Evolutionary conservation across 2,329 filamentous ascomycete species (phyloP), one percentile per base, ranked within the genome.

Genomic region (Exophiala oligosperma): DNA sequence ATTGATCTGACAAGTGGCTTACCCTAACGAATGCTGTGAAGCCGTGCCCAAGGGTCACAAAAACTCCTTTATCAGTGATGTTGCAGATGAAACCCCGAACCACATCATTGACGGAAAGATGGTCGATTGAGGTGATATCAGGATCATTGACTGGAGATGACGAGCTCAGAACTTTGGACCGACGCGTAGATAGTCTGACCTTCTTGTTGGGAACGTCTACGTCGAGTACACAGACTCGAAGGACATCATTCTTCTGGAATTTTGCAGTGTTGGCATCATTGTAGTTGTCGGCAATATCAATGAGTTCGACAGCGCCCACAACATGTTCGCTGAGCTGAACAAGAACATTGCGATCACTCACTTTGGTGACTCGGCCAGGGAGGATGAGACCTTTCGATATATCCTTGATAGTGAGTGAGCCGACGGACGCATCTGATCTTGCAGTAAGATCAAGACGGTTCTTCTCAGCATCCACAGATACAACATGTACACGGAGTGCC

Each of bases 71-170:
- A 65, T 96, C 91, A 0, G 90, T 84, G 43, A 97, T 86, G 65
- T 91, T 91, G 76, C 92, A 95, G 67, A 99, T 84, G 68, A 99
- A 97, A 2, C 95, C 95, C 56, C 94, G 89, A 12, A 96, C 80
- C 29, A 97, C 78, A 62, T 95, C 87, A 60, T 92, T 91, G 40
- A 85, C 77, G 57, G 87, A 85, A 32, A 99, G 70, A 64, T 95
- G 85, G n/a, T 84, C 79, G 48, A 86, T 75, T 17, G 83, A 83
- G 11, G 80, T 83, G 64, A 99, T 86, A 68, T 97, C 91, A 38
- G 83, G 85, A 71, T 99, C 94, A 69, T 87, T 85, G 47, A 97
- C 84, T 1, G 87, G 82, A 2, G 95, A 77, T 1, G 89, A 89
- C 1, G 93, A 96, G 75, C 90, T 96, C 62, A 97, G 79, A 41